These are phyloP conservation scores for Pisolithus marmoratus DNA, from an alignment of 768 basidiomycete species.

Conservation along the genomic window DNA sequence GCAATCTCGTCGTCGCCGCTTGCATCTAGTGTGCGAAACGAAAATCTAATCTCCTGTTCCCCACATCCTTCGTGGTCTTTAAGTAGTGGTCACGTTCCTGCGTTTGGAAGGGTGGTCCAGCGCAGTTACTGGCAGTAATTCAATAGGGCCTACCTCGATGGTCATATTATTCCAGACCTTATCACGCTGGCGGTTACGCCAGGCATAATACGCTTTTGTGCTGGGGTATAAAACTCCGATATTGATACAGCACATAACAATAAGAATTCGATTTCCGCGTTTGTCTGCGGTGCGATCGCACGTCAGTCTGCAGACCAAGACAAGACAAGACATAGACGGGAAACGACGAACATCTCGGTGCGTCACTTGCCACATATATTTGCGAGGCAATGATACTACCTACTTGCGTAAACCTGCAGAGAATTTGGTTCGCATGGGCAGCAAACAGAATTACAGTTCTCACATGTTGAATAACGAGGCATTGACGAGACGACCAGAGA, in stretches of 20 bases:
- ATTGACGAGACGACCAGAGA: constrained; percentile 55
- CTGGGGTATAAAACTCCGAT: constrained; percentile 46
- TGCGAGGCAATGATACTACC: constrained; percentile 42
- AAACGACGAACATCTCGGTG: constrained; percentile 42
- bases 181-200: constrained; percentile 50
- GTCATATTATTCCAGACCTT: constrained; percentile 57
- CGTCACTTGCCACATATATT: constrained; percentile 54
- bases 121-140: background rate
- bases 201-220: constrained; percentile 51
- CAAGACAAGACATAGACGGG: background rate
- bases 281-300: constrained; percentile 35
- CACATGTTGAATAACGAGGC: constrained; percentile 57
- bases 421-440: too few species aligned
- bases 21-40: constrained; percentile 45
- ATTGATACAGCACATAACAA: constrained; percentile 47
- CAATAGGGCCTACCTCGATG: constrained; percentile 26
- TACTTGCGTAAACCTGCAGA: constrained; percentile 37
- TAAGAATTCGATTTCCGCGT: constrained; percentile 53
- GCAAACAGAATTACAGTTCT: background rate
- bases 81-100: constrained; percentile 55
- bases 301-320: background rate
- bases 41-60: constrained; percentile 57
- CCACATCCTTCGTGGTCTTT: constrained; percentile 52
- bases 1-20: too few species aligned
- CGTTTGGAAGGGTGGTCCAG: background rate